Evolutionary conservation across 2,329 filamentous ascomycete genomes (phyloP).

Genomic region (Bipolaris gigantea): DNA sequence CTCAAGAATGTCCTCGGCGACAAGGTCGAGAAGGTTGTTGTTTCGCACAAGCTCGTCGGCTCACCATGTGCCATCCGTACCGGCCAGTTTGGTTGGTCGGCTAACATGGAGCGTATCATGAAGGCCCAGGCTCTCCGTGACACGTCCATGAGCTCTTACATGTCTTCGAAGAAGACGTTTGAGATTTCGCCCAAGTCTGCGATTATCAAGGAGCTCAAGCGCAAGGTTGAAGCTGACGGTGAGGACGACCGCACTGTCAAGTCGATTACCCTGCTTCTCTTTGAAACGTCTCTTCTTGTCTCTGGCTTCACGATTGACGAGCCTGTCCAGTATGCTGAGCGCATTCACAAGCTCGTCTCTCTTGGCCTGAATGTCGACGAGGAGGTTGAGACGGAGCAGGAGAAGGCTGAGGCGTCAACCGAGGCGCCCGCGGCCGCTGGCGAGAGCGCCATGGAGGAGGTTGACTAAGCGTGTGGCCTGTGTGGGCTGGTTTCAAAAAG

Average conservation of each 20-base stretch:
- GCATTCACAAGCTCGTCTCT: conserved; percentile 99
- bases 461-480: conserved; percentile 69
- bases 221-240: conserved; percentile 96
- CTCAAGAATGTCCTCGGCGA: conserved; percentile 99
- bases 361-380: conserved; percentile 97
- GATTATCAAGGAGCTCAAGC: conserved; percentile 99
- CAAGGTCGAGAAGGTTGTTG: conserved; percentile 99
- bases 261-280: conserved; percentile 97
- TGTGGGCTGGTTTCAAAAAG: conserved; percentile 39
- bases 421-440: conserved; percentile 66
- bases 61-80: conserved; percentile 98
- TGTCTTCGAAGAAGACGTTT: conserved; percentile 99
- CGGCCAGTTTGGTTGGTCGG: conserved; percentile 99
- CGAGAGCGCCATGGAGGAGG: conserved; percentile 99
- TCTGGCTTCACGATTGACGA: conserved; percentile 99
- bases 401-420: conserved; percentile 56
- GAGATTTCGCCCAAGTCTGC: conserved; percentile 99
- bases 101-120: conserved; percentile 99
- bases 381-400: conserved; percentile 71
- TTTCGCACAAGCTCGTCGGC: conserved; percentile 94
- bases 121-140: conserved; percentile 99
- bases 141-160: conserved; percentile 99
- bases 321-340: conserved; percentile 95
- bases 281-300: conserved; percentile 97
- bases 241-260: conserved; percentile 99